Evolutionary conservation across 495 filamentous ascomycete genomes (phyloP).

Genomic region (Neurospora hispaniola): DNA sequence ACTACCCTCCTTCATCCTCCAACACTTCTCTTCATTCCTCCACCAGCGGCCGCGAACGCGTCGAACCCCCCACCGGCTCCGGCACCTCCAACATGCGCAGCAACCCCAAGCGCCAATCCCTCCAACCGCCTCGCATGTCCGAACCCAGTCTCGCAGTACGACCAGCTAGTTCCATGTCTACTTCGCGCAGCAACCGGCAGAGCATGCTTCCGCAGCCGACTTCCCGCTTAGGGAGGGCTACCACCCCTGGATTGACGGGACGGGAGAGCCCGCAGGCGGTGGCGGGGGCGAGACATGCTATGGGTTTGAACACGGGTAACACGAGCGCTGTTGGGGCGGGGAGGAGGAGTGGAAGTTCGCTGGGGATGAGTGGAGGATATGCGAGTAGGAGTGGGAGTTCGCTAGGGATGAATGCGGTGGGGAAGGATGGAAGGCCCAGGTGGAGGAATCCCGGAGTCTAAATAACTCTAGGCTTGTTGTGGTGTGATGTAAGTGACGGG

Average conservation of each 20-base stretch:
- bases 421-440: slow-evolving; percentile 18
- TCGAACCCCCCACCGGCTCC: slow-evolving; percentile 21
- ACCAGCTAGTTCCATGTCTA: slow-evolving; percentile 38
- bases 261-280: slow-evolving; percentile 31
- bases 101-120: slow-evolving; percentile 34
- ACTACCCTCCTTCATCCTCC: background rate
- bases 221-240: background rate
- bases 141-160: slow-evolving; percentile 16
- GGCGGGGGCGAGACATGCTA: slow-evolving; percentile 28
- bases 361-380: background rate
- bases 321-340: background rate
- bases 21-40: background rate
- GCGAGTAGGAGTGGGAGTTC: background rate
- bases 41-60: background rate
- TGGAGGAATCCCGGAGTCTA: slow-evolving; percentile 11
- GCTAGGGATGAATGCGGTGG: slow-evolving; percentile 2
- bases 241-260: slow-evolving; percentile 12
- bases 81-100: slow-evolving; percentile 18
- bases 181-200: slow-evolving; percentile 17
- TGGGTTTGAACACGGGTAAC: slow-evolving; percentile 17
- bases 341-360: background rate
- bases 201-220: slow-evolving; percentile 44
- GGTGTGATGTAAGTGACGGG: background rate
- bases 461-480: background rate
- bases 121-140: slow-evolving; percentile 29